Percentiles rank a stretch among this genome's conserved stretches.
These are phyloP conservation scores for Boletus semigastroideus DNA, from an alignment of 1,284 basidiomycete genomes.

Conservation along the genomic window DNA sequence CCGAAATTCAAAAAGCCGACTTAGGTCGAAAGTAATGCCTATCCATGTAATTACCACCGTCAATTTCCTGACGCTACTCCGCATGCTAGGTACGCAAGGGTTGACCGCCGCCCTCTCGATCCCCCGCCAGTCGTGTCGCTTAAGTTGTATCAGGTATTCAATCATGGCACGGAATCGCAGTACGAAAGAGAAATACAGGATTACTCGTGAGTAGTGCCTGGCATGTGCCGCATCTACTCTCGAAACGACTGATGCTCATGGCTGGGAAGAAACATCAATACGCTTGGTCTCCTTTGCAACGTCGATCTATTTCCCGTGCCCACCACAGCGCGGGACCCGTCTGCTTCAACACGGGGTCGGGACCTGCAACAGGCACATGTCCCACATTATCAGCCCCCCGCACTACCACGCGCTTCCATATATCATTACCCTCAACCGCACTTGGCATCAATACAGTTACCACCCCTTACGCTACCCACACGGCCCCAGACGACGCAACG, in stretches of 20 bases:
- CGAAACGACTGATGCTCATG: background rate
- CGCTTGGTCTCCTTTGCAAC: slow-evolving; percentile 59
- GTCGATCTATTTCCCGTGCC: slow-evolving; percentile 62
- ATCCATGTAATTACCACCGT: background rate
- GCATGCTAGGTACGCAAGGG: slow-evolving; percentile 51
- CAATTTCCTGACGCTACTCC: slow-evolving; percentile 1
- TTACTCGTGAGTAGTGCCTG: slow-evolving; percentile 42
- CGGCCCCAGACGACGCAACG: slow-evolving; percentile 7
- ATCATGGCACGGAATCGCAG: slow-evolving; percentile 40
- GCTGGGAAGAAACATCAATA: slow-evolving; percentile 41
- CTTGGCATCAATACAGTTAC: slow-evolving; percentile 20
- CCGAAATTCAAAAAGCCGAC: slow-evolving; percentile 64
- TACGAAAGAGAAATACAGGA: slow-evolving; percentile 45
- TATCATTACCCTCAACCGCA: slow-evolving; percentile 17
- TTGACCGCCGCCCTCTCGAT: slow-evolving; percentile 62
- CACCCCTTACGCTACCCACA: slow-evolving; percentile 19
- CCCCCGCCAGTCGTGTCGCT: slow-evolving; percentile 63
- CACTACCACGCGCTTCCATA: slow-evolving; percentile 12
- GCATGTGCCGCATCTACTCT: background rate
- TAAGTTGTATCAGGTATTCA: slow-evolving; percentile 45
- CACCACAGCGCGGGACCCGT: slow-evolving; percentile 12
- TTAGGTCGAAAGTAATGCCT: slow-evolving; percentile 58
- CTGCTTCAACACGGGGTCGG: background rate
- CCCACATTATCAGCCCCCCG: slow-evolving; percentile 12
- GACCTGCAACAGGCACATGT: slow-evolving; percentile 8